phyloP scores from a whole-genome alignment of 1,284 basidiomycete species.

The Trichosporon ovoides region DNA sequence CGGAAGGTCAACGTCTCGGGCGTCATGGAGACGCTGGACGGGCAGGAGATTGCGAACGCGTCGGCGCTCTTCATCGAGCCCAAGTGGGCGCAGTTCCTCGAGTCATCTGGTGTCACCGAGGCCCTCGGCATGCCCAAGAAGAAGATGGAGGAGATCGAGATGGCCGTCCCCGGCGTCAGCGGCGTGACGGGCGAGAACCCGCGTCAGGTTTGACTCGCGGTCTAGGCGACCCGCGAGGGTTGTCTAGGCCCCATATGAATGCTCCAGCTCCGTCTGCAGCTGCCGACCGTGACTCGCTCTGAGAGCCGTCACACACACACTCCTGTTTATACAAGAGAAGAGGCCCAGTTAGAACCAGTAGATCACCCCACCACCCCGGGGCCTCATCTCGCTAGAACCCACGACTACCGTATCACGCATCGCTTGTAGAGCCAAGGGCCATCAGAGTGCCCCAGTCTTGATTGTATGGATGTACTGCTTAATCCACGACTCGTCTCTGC shows the following conservation, averaged over 20 bases:
- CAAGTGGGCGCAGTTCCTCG: conserved; percentile 68
- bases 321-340: too few species aligned
- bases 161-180: not conserved
- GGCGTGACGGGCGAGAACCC: not conserved
- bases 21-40: conserved; percentile 67
- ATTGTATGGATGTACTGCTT: too few species aligned
- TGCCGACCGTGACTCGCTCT: too few species aligned
- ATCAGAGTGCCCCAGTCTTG: too few species aligned
- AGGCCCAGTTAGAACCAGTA: too few species aligned
- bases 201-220: conserved; percentile 1
- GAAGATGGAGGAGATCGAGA: not conserved
- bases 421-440: too few species aligned
- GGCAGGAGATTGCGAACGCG: conserved; percentile 73
- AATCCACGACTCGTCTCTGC: too few species aligned
- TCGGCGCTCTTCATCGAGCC: conserved; percentile 77
- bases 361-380: too few species aligned
- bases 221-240: not conserved
- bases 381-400: too few species aligned
- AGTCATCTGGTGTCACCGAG: conserved; percentile 48
- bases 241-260: not conserved
- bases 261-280: too few species aligned
- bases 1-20: conserved; percentile 71
- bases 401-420: too few species aligned
- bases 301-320: too few species aligned
- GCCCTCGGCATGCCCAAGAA: conserved; percentile 36